Evolutionary conservation across 1,139 yeast genomes (phyloP).

Genomic region (Candida sojae): DNA sequence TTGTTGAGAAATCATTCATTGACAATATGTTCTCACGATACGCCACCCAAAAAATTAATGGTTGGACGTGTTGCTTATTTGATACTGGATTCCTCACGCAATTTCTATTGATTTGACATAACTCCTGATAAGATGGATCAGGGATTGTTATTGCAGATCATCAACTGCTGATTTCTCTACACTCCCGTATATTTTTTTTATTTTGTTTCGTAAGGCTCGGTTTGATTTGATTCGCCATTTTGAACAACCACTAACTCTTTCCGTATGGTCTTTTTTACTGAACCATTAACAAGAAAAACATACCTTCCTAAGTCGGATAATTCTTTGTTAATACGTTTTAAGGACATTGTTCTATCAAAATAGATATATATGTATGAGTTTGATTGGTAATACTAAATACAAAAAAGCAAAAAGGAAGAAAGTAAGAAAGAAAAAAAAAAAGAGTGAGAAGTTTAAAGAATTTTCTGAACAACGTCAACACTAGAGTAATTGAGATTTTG

Average conservation of each 20-base stretch:
- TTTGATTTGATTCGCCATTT: conserved; percentile 1
- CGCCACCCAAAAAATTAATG: not conserved
- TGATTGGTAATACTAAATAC: conserved; percentile 7
- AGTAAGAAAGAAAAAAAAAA: conserved; percentile 7
- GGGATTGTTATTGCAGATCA: not conserved
- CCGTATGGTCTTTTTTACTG: not conserved
- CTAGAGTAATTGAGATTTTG: not conserved
- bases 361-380: conserved; percentile 1
- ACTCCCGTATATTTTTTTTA: not conserved
- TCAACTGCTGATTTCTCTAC: not conserved
- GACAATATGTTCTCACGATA: not conserved
- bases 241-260: not conserved
- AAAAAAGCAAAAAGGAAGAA: conserved; percentile 4
- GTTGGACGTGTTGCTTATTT: not conserved
- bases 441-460: conserved; percentile 2
- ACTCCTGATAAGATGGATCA: not conserved
- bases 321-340: conserved; percentile 95
- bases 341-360: conserved; percentile 55
- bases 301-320: conserved; percentile 92
- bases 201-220: not conserved
- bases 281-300: conserved; percentile 30
- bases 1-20: not conserved
- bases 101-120: not conserved
- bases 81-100: not conserved
- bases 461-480: not conserved